phyloP scores from a whole-genome alignment of 1,284 basidiomycete genomes.

The Ceratobasidium sp. region DNA sequence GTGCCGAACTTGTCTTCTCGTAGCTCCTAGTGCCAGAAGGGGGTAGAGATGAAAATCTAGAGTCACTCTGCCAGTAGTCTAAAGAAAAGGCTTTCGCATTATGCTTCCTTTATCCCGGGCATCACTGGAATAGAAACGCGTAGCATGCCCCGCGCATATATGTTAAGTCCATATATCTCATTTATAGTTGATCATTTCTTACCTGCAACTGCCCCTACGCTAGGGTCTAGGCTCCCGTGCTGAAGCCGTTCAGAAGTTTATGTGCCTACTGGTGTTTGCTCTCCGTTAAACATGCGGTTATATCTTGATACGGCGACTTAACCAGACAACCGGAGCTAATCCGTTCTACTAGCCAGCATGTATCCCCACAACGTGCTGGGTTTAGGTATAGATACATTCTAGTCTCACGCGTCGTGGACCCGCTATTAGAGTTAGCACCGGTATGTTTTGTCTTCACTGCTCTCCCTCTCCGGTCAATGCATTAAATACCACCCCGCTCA shows the following conservation, averaged over 20 bases:
- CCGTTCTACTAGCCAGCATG: not conserved
- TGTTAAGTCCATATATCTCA: not conserved
- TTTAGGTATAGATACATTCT: not conserved
- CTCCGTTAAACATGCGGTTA: not conserved
- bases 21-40: too few species aligned
- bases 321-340: not conserved
- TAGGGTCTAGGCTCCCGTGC: not conserved
- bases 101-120: too few species aligned
- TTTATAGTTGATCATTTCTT: not conserved
- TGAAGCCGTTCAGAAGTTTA: too few species aligned
- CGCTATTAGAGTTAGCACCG: not conserved
- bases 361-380: not conserved
- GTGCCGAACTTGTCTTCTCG: too few species aligned
- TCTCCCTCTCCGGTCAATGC: not conserved
- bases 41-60: too few species aligned
- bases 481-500: not conserved
- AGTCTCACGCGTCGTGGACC: not conserved
- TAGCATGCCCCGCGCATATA: too few species aligned
- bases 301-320: conserved; percentile 6
- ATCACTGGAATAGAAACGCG: too few species aligned
- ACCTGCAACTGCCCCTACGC: not conserved
- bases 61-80: too few species aligned
- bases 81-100: too few species aligned
- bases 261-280: too few species aligned
- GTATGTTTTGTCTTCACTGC: not conserved